Evolutionary conservation across 176 grass and related monocot species (phyloP).

Genomic region (Phyllostachys edulis): DNA sequence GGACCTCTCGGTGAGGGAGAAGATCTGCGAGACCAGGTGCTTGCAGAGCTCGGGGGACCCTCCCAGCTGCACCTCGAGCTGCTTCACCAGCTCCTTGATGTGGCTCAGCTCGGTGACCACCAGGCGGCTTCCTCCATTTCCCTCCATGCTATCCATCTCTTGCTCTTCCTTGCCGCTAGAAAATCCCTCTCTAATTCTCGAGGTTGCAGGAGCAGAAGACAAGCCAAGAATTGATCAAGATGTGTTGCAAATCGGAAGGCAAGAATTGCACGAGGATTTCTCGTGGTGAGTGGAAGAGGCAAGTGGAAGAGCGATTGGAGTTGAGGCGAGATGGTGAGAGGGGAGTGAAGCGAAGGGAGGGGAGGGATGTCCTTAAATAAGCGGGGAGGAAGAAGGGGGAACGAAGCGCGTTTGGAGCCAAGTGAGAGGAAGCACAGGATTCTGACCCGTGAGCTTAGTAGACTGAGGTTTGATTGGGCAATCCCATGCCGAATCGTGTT

Average conservation of each 20-base stretch:
- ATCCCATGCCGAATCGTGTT: not conserved
- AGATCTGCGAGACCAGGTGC: slow-evolving; percentile 42
- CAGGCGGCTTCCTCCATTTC: slow-evolving; percentile 26
- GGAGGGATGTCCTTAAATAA: not conserved
- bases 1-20: slow-evolving; percentile 40
- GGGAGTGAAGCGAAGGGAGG: not conserved
- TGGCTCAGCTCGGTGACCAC: slow-evolving; percentile 50
- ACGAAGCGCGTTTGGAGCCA: not conserved
- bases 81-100: slow-evolving; percentile 50
- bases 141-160: slow-evolving; percentile 34
- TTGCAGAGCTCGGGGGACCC: slow-evolving; percentile 36
- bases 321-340: not conserved
- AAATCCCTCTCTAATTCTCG: not conserved
- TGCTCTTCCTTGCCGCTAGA: not conserved
- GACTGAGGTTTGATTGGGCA: slow-evolving; percentile 13
- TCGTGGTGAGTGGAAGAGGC: not conserved
- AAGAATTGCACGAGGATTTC: not conserved
- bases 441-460: slow-evolving; percentile 15
- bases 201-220: not conserved
- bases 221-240: not conserved
- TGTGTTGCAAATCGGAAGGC: not conserved
- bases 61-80: slow-evolving; percentile 47
- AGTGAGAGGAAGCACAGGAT: not conserved
- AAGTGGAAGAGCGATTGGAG: not conserved
- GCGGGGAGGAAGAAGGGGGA: not conserved